A percentile compares a stretch with the other conserved stretches of the same genome.
These are phyloP conservation scores for Somion occarium DNA, from an alignment of 1,284 basidiomycete genomes.

Conservation along the genomic window DNA sequence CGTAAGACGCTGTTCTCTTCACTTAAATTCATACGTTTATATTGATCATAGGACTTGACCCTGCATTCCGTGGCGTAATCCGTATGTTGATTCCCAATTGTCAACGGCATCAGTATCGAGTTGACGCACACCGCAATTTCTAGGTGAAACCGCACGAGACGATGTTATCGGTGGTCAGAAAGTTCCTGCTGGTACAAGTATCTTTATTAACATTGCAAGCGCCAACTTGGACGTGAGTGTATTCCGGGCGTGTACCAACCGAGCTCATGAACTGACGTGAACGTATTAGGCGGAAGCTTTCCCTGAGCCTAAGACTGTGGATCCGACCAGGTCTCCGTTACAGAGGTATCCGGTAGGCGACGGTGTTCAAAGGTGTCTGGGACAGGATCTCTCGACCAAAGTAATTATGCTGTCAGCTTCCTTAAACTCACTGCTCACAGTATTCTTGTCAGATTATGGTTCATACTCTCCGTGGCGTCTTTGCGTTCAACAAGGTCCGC, in stretches of 20 bases:
- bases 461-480: slow-evolving; percentile 44
- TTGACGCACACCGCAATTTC: too few species aligned
- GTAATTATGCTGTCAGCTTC: slow-evolving; percentile 23
- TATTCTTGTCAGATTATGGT: slow-evolving; percentile 32
- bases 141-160: slow-evolving; percentile 44
- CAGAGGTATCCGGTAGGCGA: slow-evolving; percentile 52
- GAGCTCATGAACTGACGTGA: too few species aligned
- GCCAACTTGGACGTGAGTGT: slow-evolving; percentile 54
- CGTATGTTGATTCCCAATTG: slow-evolving; percentile 42
- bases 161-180: slow-evolving; percentile 36
- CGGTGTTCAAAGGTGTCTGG: slow-evolving; percentile 50
- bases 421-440: not conserved
- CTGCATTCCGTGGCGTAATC: slow-evolving; percentile 42
- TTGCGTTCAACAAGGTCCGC: slow-evolving; percentile 42
- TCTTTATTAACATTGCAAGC: slow-evolving; percentile 57
- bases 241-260: too few species aligned
- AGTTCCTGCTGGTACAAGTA: slow-evolving; percentile 41
- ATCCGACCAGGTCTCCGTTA: slow-evolving; percentile 38
- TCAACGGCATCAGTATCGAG: not conserved
- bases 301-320: slow-evolving; percentile 40
- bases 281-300: slow-evolving; percentile 24
- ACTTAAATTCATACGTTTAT: not conserved
- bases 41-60: slow-evolving; percentile 38
- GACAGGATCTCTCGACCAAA: slow-evolving; percentile 51
- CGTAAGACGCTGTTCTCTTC: slow-evolving; percentile 39